Evolutionary conservation across 805 yeast species (phyloP).

Genomic region (Hemisphaericaspora nanyangensis): DNA sequence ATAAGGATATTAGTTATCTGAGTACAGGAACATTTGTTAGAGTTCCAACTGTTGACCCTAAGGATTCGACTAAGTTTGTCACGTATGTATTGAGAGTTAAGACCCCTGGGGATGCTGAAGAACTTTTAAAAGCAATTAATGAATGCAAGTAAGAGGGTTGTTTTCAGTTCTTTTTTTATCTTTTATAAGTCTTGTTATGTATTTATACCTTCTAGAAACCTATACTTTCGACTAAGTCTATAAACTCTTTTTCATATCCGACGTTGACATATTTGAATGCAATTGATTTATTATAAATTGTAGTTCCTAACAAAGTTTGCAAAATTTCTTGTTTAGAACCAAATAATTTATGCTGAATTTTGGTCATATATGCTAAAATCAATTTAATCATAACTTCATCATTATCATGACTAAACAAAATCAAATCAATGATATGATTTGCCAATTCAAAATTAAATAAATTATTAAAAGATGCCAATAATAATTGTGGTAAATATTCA

Average conservation of each 20-base stretch:
- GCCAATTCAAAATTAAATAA: constrained; percentile 45
- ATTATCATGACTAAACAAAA: constrained; percentile 62
- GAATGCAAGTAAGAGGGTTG: constrained; percentile 15
- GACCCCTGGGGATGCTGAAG: constrained; percentile 63
- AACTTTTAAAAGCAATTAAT: constrained; percentile 36
- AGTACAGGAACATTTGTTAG: constrained; percentile 61
- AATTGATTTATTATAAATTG: background rate
- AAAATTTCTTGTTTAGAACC: constrained; percentile 49
- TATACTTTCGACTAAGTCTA: constrained; percentile 32
- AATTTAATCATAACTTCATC: constrained; percentile 48
- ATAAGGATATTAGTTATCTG: constrained; percentile 55
- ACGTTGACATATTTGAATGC: constrained; percentile 37
- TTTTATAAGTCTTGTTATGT: too few relatives aligned
- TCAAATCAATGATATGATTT: constrained; percentile 52
- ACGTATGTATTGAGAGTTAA: constrained; percentile 76
- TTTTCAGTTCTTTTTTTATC: background rate
- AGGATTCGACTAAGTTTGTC: constrained; percentile 49
- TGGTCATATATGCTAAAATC: constrained; percentile 48
- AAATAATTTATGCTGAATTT: constrained; percentile 45
- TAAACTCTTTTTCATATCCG: constrained; percentile 49
- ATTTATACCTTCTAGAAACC: too few relatives aligned
- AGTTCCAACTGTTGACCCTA: constrained; percentile 55
- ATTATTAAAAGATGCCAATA: constrained; percentile 44
- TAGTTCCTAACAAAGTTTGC: constrained; percentile 19
- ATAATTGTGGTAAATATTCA: constrained; percentile 38